Percentiles rank a stretch among this genome's conserved stretches.
phyloP scores from a whole-genome alignment of 805 yeast species.

The Candida nanaspora region DNA sequence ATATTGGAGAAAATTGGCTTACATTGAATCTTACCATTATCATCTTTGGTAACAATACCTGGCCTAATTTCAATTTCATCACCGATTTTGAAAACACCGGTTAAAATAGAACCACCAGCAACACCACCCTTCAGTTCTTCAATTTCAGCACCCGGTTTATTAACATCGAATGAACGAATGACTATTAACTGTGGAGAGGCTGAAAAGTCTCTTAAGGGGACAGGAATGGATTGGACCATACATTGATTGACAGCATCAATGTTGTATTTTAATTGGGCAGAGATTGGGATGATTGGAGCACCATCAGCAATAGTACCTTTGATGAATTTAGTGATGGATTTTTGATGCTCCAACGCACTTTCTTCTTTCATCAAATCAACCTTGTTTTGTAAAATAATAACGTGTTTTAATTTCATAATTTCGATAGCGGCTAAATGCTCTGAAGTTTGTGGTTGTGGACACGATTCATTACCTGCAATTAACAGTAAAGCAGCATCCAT shows the following conservation, averaged over 20 bases:
- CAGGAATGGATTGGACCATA: constrained; percentile 91
- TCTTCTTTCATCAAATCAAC: constrained; percentile 98
- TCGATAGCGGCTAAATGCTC: constrained; percentile 99
- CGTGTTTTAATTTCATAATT: constrained; percentile 97
- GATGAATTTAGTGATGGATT: constrained; percentile 84
- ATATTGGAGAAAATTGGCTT: constrained; percentile 92
- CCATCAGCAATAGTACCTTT: constrained; percentile 99
- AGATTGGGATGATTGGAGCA: constrained; percentile 97
- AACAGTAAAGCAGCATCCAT: constrained; percentile 98
- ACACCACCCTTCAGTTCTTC: constrained; percentile 98
- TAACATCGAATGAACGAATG: constrained; percentile 96
- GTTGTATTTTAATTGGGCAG: constrained; percentile 97
- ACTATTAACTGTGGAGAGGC: constrained; percentile 94
- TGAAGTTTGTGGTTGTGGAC: constrained; percentile 99
- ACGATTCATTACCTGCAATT: constrained; percentile 97
- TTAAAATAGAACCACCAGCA: constrained; percentile 97
- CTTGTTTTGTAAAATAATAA: constrained; percentile 92
- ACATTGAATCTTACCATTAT: constrained; percentile 81
- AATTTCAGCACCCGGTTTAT: constrained; percentile 97
- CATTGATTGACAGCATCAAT: constrained; percentile 98
- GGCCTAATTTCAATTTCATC: constrained; percentile 99
- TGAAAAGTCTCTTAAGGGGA: constrained; percentile 90
- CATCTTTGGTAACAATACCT: constrained; percentile 96
- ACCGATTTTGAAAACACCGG: constrained; percentile 94
- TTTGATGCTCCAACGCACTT: constrained; percentile 90